These are phyloP conservation scores for Cyberlindnera xishuangbannaensis DNA, from an alignment of 805 yeast genomes.

Conservation along the genomic window DNA sequence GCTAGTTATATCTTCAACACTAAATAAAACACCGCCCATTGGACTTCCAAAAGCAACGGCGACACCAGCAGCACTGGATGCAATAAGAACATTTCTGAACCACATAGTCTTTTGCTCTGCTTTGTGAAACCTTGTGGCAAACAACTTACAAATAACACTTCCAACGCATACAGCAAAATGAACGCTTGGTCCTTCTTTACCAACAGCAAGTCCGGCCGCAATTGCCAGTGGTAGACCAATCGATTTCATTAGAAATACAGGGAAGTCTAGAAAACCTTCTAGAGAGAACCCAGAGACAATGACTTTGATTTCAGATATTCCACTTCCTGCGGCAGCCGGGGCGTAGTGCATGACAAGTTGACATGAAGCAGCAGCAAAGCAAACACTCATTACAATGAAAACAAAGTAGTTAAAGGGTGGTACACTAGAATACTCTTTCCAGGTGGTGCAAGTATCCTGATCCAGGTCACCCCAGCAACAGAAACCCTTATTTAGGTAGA, in stretches of 20 bases:
- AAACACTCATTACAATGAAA: conserved; percentile 53
- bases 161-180: conserved; percentile 99
- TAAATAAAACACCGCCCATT: conserved; percentile 91
- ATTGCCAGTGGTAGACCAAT: conserved; percentile 84
- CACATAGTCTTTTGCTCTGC: conserved; percentile 13
- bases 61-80: conserved; percentile 96
- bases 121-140: conserved; percentile 14
- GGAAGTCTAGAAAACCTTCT: conserved; percentile 67
- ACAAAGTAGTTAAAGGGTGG: conserved; percentile 44
- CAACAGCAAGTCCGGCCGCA: conserved; percentile 88
- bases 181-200: conserved; percentile 97
- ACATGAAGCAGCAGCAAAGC: conserved; percentile 63
- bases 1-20: conserved; percentile 84
- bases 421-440: conserved; percentile 61
- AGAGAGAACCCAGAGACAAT: conserved; percentile 86
- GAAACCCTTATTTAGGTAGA: conserved; percentile 66
- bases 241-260: conserved; percentile 70
- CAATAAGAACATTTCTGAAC: conserved; percentile 45
- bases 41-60: conserved; percentile 98
- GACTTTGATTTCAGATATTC: conserved; percentile 94
- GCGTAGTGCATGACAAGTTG: conserved; percentile 63
- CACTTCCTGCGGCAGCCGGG: conserved; percentile 94
- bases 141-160: conserved; percentile 25
- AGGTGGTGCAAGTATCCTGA: conserved; percentile 48
- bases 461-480: conserved; percentile 71